Conservation (phyloP, 306 rosid species). For the Sicyos baderoa region DNA sequence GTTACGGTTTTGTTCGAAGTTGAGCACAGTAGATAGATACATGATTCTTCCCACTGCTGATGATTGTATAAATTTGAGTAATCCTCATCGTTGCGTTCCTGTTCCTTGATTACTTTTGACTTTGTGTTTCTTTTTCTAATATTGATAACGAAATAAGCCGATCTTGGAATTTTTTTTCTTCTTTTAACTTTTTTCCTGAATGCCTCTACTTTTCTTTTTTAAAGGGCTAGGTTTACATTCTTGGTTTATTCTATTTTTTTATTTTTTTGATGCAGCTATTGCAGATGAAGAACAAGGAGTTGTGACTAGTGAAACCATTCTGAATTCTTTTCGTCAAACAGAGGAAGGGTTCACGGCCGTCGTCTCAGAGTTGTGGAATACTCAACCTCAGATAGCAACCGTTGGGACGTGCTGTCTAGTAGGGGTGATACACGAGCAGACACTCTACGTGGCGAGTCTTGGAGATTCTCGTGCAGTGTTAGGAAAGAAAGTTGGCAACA, state of each 20-base stretch:
- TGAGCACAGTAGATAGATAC: not conserved
- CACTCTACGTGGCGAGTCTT: conserved; percentile 63
- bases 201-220: not conserved
- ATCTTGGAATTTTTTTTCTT: not conserved
- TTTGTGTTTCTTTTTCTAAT: not conserved
- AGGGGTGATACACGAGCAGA: conserved; percentile 69
- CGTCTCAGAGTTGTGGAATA: conserved; percentile 55
- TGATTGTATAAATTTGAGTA: not conserved
- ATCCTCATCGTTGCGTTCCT: not conserved
- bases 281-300: conserved; percentile 45
- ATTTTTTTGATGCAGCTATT: conserved; percentile 38
- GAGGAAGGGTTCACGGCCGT: conserved; percentile 71
- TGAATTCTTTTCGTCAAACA: conserved; percentile 46
- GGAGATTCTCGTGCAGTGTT: conserved; percentile 86
- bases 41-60: not conserved
- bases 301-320: conserved; percentile 57
- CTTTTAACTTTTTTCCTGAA: not conserved
- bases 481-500: conserved; percentile 77
- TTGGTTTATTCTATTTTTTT: not conserved
- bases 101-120: not conserved
- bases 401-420: conserved; percentile 81
- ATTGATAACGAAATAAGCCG: not conserved
- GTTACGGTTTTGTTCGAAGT: not conserved
- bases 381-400: conserved; percentile 58
- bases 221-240: not conserved